Conservation (phyloP, 176 grass and related monocot species). For the Eragrostis curvula region DNA sequence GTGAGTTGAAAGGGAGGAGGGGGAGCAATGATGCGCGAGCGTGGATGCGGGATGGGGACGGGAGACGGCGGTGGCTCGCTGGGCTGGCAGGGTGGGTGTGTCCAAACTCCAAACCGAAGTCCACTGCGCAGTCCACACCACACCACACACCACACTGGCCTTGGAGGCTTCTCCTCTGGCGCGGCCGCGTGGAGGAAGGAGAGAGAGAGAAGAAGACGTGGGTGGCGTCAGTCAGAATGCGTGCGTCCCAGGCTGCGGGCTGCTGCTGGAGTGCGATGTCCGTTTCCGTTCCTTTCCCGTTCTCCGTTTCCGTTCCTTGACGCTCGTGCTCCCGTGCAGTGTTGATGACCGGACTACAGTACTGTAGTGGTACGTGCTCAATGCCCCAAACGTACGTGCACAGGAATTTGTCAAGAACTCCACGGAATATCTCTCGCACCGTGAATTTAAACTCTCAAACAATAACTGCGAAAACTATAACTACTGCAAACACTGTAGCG, state of each 20-base stretch:
- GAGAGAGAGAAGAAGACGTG: background rate
- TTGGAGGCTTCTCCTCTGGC: no score
- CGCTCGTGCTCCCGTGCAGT: background rate
- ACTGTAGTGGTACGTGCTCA: no score
- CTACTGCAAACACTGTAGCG: no score
- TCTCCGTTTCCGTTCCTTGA: background rate
- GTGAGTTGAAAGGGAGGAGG: background rate
- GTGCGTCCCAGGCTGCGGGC: background rate
- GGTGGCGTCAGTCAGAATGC: background rate
- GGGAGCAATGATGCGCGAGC: background rate
- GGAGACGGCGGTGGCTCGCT: no score
- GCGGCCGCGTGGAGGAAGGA: no score
- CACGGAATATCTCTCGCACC: no score
- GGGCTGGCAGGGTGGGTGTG: background rate
- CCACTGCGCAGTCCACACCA: background rate
- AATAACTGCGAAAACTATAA: no score
- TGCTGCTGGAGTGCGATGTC: background rate
- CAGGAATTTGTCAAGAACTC: no score
- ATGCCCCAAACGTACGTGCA: no score
- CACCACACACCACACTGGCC: background rate
- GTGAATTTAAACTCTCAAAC: no score
- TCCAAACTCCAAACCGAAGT: conserved; percentile 19
- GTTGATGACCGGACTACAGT: no score
- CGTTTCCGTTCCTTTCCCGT: background rate
- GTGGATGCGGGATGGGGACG: background rate